A percentile compares a stretch with the other conserved stretches of the same genome.
These are phyloP conservation scores for Neurospora africana DNA, from an alignment of 495 filamentous ascomycete genomes.

Conservation along the genomic window DNA sequence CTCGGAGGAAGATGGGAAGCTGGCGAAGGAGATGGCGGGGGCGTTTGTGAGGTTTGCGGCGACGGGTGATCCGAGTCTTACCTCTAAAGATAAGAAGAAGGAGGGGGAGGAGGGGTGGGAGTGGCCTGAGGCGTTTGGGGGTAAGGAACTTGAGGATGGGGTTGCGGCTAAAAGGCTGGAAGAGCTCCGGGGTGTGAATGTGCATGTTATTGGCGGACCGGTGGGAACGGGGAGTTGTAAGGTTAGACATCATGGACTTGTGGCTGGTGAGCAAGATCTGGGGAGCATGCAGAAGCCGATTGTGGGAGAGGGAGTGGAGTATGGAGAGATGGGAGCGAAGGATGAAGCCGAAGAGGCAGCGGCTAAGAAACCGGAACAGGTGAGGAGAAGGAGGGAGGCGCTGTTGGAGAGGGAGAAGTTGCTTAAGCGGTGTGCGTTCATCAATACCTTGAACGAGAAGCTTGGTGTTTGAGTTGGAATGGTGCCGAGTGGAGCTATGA, in stretches of 20 bases:
- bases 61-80: constrained; percentile 2
- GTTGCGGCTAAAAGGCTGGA: not conserved
- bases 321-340: not conserved
- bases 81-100: not conserved
- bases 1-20: constrained; percentile 8
- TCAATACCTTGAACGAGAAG: constrained; percentile 12
- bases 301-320: not conserved
- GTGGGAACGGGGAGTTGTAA: constrained; percentile 6
- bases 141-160: not conserved
- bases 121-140: constrained; percentile 12
- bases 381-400: constrained; percentile 1
- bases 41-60: constrained; percentile 14
- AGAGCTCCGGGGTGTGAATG: not conserved
- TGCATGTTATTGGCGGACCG: constrained; percentile 13
- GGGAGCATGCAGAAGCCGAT: not conserved
- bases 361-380: not conserved
- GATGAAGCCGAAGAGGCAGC: not conserved
- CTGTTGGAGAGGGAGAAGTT: constrained; percentile 9
- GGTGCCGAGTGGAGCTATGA: not conserved
- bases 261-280: not conserved
- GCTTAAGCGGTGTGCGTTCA: constrained; percentile 10
- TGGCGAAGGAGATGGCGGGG: constrained; percentile 6
- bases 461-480: constrained; percentile 4
- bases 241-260: not conserved
- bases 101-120: not conserved